Evolutionary conservation across 202 grass and related monocot genomes (phyloP).

Genomic region (Carex arenaria): DNA sequence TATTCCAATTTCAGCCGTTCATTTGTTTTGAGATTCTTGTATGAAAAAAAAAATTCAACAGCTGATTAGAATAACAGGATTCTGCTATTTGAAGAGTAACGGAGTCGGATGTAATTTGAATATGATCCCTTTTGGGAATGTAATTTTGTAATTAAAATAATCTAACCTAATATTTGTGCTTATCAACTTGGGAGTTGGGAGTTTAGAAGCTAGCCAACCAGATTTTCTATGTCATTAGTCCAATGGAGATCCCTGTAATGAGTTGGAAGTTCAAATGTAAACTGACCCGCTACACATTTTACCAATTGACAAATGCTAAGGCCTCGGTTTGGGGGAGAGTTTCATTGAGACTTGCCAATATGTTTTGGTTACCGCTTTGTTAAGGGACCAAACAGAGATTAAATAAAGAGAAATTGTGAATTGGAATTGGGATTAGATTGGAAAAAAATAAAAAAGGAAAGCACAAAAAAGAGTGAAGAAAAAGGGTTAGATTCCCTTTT

Average conservation of each 20-base stretch:
- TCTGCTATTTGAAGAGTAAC: no score
- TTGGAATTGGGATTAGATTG: slow-evolving; percentile 25
- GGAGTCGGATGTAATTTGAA: not conserved
- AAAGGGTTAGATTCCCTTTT: not conserved
- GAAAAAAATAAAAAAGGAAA: not conserved
- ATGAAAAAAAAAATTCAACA: no score
- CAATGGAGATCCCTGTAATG: not conserved
- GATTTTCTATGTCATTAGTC: not conserved
- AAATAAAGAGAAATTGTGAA: slow-evolving; percentile 12
- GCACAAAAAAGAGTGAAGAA: slow-evolving; percentile 10
- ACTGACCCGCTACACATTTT: not conserved
- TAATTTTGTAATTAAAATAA: slow-evolving; percentile 6
- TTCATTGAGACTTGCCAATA: slow-evolving; percentile 28
- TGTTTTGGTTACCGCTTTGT: slow-evolving; percentile 21
- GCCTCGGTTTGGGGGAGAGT: not conserved
- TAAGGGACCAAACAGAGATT: slow-evolving; percentile 30
- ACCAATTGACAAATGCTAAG: not conserved
- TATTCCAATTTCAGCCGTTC: no score
- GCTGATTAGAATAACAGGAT: no score
- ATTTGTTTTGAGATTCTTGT: no score
- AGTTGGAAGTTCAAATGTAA: not conserved
- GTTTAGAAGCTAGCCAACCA: not conserved
- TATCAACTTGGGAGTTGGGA: slow-evolving; percentile 18
- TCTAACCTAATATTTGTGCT: slow-evolving; percentile 23
- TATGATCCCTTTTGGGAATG: slow-evolving; percentile 10